Evolutionary conservation across 2,329 filamentous ascomycete species (phyloP).

Genomic region (Penicillium digitatum): DNA sequence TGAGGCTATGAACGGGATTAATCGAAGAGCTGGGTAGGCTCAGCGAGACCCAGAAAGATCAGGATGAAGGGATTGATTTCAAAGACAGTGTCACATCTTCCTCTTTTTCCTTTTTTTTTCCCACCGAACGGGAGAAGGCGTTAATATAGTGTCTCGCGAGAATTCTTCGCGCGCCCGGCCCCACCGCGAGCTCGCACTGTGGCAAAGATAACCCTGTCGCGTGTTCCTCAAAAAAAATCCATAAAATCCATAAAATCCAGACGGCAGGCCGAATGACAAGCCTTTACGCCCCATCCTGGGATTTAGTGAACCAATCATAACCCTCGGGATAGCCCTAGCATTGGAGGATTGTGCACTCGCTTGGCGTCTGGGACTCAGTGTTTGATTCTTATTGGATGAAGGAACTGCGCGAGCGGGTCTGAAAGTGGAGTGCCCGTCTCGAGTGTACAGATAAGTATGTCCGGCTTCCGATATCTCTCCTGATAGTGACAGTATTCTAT

Average conservation of each 20-base stretch:
- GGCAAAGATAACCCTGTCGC: constrained; percentile 20
- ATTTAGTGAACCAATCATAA: neutral
- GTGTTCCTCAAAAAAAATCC: constrained; percentile 11
- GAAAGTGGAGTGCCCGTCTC: neutral
- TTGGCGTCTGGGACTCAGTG: neutral
- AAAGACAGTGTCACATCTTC: constrained; percentile 20
- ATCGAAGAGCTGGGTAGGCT: constrained; percentile 22
- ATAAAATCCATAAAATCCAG: constrained; percentile 16
- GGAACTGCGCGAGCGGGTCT: neutral
- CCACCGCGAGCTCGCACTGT: constrained; percentile 7
- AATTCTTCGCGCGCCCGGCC: constrained; percentile 19
- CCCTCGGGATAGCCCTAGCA: constrained; percentile 1
- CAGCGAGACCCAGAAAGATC: constrained; percentile 17
- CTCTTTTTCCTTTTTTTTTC: constrained; percentile 18
- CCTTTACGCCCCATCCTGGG: neutral
- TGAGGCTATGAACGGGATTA: neutral
- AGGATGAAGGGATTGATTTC: constrained; percentile 6
- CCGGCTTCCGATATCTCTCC: neutral
- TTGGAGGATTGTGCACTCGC: constrained; percentile 15
- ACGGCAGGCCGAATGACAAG: constrained; percentile 24
- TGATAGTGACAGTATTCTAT: neutral
- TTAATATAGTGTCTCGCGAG: constrained; percentile 20
- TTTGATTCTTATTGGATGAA: constrained; percentile 1
- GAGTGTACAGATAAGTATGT: neutral
- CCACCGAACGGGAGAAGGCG: constrained; percentile 11